phyloP scores from a whole-genome alignment of 768 basidiomycete genomes.

The Cubamyces lactineus region DNA sequence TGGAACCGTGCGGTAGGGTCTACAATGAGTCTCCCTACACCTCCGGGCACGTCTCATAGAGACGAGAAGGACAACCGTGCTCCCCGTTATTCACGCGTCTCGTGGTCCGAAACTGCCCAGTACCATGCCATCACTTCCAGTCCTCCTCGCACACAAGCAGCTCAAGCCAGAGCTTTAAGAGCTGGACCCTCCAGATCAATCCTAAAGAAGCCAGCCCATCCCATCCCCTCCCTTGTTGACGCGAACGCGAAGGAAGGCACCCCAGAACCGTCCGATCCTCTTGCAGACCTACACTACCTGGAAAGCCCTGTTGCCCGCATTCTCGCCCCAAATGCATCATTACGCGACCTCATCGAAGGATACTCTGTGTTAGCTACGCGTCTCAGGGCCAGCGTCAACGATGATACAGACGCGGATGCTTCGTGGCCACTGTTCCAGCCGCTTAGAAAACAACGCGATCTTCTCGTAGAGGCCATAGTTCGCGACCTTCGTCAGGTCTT shows the following conservation, averaged over 20 bases:
- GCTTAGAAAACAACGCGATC: slow-evolving; percentile 53
- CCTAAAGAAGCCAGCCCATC: slow-evolving; percentile 55
- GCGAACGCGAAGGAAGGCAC: slow-evolving; percentile 62
- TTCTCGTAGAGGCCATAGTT: slow-evolving; percentile 60
- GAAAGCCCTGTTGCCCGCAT: slow-evolving; percentile 66
- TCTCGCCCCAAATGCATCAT: slow-evolving; percentile 48
- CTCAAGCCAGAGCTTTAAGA: slow-evolving; percentile 41
- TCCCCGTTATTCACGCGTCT: slow-evolving; percentile 26
- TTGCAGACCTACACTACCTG: slow-evolving; percentile 65
- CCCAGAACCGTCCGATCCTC: slow-evolving; percentile 75
- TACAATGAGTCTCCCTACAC: slow-evolving; percentile 30
- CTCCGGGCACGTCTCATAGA: slow-evolving; percentile 29
- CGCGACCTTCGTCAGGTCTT: slow-evolving; percentile 71
- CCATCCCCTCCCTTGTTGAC: slow-evolving; percentile 43
- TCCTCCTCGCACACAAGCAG: slow-evolving; percentile 16
- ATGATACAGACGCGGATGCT: slow-evolving; percentile 55
- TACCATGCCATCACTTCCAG: slow-evolving; percentile 26
- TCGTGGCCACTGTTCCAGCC: slow-evolving; percentile 78
- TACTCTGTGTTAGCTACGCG: slow-evolving; percentile 74
- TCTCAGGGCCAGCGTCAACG: slow-evolving; percentile 49
- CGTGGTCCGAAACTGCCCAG: slow-evolving; percentile 25
- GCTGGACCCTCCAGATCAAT: slow-evolving; percentile 64
- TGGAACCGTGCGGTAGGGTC: background rate
- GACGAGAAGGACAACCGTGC: slow-evolving; percentile 30
- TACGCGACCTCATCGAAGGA: slow-evolving; percentile 68